Evolutionary conservation across 1,139 yeast species (phyloP), one percentile per base, ranked within the genome.

Genomic region (Saccharomycopsis crataegensis): DNA sequence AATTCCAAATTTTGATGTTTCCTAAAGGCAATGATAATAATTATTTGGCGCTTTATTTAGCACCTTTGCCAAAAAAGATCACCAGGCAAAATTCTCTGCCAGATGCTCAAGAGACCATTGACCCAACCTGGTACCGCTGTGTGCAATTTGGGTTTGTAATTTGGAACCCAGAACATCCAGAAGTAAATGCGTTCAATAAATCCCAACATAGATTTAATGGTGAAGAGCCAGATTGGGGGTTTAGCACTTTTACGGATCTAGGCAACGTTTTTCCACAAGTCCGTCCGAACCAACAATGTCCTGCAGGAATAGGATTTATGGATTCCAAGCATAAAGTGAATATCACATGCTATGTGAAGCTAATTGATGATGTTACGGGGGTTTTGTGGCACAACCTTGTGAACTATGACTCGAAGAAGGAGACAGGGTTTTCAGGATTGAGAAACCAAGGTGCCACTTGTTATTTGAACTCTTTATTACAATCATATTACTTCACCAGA

Each of bases 401-500:
- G 45, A 86, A 87, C 63, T 93, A 93, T 69, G 91, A 93, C 69
- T 90, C 98, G 1, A 90, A 90, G 65, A 78, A 80, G 62, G 81
- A 75, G 51, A 88, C 99, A 0, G 97, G 98, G 0, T 90, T 76
- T 65, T 96, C 91, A 8, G 99, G 99, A 1, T 79, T 93, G 60
- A 86, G 82, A 61, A 93, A 93, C 66, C 99, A 93, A 70, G 99
- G 99, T 58, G 99, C 99, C 3, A 93, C 99, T 0, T 93, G 99
- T 67, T 93, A 93, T 67, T 78, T 93, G 65, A 93, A 93, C 67
- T 91, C 98, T 1, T 74, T 93, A 57, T 70, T 93, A 55, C 99
- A 93, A 67, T 87, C 96, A 28, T 86, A 94, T 63, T 93, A 77
- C 66, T 88, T 90, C 64, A 93, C 99, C 1, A 83, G 82, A 60